Evolutionary conservation across 2,329 filamentous ascomycete genomes (phyloP), one percentile per base, ranked within the genome.

Genomic region (Dactylonectria estremocensis): DNA sequence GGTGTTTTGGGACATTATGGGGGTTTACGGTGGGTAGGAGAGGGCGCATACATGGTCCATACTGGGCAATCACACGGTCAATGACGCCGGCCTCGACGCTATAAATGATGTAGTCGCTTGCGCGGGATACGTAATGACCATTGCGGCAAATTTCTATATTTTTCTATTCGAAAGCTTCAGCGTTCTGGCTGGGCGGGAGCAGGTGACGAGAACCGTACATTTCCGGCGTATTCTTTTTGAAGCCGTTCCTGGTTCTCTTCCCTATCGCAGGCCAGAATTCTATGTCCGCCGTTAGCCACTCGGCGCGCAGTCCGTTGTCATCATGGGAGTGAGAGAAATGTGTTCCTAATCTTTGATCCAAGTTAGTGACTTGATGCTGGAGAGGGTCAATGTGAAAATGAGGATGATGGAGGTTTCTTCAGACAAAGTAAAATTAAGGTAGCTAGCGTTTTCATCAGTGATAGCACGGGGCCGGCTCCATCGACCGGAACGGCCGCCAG

Each of bases 391-490:
- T 63, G 45, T 54, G 49, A 50, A 73, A 67, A 35, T 59, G 49
- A 37, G 55, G 58, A n/a, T 20, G 37, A 31, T 57, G 48, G 22
- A 61, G 50, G 66, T 60, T 76, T 72, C 78, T 87, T 98, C 95
- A 98, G 95, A 98, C 93, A 92, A 89, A 87, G 81, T 91, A 79
- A 67, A 80, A 72, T 74, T 83, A 92, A 98, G 95, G 95, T 98
- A 98, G 95, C 95, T 94, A 96, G 93, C 91, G 87, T 90, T 97
- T 92, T 97, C 95, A 98, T 98, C 95, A 98, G 90, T 89, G 95
- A 97, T 92, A 89, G 88, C 86, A 85, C 85, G 85, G 81, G 82
- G 84, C 80, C 74, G 79, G 79, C 77, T 84, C 83, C 84, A 84
- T 85, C 83, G 87, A 92, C 94, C 95, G 89, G 92, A 97, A 91